Evolutionary conservation across 495 filamentous ascomycete genomes (phyloP).

Genomic region (Penicillium daleae): DNA sequence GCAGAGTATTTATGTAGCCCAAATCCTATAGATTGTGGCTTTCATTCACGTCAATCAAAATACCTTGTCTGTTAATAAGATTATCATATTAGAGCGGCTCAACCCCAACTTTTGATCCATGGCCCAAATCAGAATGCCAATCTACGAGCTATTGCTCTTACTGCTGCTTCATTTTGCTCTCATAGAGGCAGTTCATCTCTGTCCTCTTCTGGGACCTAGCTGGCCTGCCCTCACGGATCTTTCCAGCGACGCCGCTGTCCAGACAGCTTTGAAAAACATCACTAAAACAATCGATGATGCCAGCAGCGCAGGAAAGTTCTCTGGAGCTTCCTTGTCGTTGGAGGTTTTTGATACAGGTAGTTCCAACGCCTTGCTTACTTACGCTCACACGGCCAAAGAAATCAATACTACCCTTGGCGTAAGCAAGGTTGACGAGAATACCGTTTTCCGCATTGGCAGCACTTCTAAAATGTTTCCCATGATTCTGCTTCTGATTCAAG

Average conservation of each 20-base stretch:
- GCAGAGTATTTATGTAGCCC: not conserved
- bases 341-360: constrained; percentile 7
- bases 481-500: constrained; percentile 49
- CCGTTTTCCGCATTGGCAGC: constrained; percentile 58
- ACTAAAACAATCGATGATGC: not conserved
- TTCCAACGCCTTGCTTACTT: constrained; percentile 11
- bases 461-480: constrained; percentile 54
- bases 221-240: not conserved
- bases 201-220: not conserved
- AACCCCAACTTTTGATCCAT: not conserved
- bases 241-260: not conserved
- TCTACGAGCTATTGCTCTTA: not conserved
- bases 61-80: not conserved
- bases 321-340: not conserved
- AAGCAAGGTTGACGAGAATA: constrained; percentile 41
- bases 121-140: not conserved
- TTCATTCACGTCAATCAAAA: not conserved
- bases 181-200: not conserved
- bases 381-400: constrained; percentile 5
- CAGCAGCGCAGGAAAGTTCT: not conserved
- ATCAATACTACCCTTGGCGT: constrained; percentile 21
- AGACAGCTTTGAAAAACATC: not conserved
- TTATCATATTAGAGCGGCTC: not conserved
- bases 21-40: not conserved
- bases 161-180: not conserved